Evolutionary conservation across 169 alveolate genomes (phyloP).

Genomic region (Theileria orientalis): DNA sequence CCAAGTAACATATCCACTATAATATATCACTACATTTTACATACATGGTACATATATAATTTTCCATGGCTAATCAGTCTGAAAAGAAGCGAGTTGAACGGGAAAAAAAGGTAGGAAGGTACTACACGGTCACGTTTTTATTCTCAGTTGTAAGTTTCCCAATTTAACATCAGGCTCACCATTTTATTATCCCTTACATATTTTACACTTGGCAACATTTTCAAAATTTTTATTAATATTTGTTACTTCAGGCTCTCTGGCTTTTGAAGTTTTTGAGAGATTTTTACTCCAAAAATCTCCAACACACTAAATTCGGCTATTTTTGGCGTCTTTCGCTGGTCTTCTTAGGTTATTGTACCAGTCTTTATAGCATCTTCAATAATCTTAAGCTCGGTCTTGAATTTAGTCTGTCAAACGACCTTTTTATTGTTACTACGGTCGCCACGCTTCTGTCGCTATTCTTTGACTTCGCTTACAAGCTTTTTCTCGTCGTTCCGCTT

Average conservation of each 20-base stretch:
- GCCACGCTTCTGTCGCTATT: conserved; percentile 35
- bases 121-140: conserved; percentile 16
- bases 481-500: conserved; percentile 42
- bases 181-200: background rate
- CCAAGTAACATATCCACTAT: conserved; percentile 4
- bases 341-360: conserved; percentile 19
- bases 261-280: conserved; percentile 2
- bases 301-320: conserved; percentile 2
- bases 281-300: background rate
- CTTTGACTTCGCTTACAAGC: conserved; percentile 40
- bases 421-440: conserved; percentile 41
- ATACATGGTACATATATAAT: conserved; percentile 7
- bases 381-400: conserved; percentile 37
- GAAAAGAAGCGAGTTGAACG: conserved; percentile 57
- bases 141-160: conserved; percentile 22
- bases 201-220: background rate
- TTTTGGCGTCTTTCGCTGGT: conserved; percentile 39
- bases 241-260: conserved; percentile 4
- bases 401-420: conserved; percentile 63
- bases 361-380: conserved; percentile 24
- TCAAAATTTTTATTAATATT: background rate
- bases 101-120: conserved; percentile 32
- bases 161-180: background rate
- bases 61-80: conserved; percentile 59
- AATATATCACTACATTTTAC: conserved; percentile 9